Percentiles rank a stretch among this genome's conserved stretches.
Conservation (phyloP, 176 grass and related monocot genomes). For the Cenchrus fungigraminus region DNA sequence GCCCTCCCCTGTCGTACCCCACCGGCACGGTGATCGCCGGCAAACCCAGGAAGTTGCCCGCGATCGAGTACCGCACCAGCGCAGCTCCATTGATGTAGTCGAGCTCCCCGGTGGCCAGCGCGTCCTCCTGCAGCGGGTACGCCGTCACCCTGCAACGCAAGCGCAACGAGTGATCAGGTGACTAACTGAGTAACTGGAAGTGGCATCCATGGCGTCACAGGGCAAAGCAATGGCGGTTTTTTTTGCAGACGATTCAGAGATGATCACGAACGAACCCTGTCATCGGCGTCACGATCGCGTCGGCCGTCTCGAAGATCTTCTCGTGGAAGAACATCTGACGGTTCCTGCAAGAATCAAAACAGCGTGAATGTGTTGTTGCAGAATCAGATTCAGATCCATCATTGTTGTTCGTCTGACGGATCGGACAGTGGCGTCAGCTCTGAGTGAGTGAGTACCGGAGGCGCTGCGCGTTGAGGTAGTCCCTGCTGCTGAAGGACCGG, state of each 20-base stretch:
- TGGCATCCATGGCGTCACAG: no score
- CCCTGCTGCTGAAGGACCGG: constrained; percentile 76
- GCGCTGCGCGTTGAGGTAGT: constrained; percentile 81
- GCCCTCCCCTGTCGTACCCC: constrained; percentile 64
- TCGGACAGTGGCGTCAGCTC: neutral
- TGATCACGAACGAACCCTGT: constrained; percentile 50
- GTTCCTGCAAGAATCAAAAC: constrained; percentile 36
- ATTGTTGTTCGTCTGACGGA: constrained; percentile 9
- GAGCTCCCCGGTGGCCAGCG: constrained; percentile 64
- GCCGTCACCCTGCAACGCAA: constrained; percentile 50
- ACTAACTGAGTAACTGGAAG: no score
- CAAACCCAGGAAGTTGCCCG: constrained; percentile 90
- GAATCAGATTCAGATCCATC: neutral
- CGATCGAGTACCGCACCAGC: constrained; percentile 83
- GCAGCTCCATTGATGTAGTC: constrained; percentile 94
- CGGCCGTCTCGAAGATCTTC: constrained; percentile 67
- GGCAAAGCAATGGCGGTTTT: no score
- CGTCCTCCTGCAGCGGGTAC: constrained; percentile 65
- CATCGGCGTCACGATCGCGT: constrained; percentile 87
- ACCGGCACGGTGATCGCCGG: constrained; percentile 85
- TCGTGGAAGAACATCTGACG: constrained; percentile 89
- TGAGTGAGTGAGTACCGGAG: constrained; percentile 43
- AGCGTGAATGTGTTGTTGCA: neutral
- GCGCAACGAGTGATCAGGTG: no score
- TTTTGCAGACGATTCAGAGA: no score